Conservation (phyloP, 2,329 filamentous ascomycete species). For the Exophiala spinifera region DNA sequence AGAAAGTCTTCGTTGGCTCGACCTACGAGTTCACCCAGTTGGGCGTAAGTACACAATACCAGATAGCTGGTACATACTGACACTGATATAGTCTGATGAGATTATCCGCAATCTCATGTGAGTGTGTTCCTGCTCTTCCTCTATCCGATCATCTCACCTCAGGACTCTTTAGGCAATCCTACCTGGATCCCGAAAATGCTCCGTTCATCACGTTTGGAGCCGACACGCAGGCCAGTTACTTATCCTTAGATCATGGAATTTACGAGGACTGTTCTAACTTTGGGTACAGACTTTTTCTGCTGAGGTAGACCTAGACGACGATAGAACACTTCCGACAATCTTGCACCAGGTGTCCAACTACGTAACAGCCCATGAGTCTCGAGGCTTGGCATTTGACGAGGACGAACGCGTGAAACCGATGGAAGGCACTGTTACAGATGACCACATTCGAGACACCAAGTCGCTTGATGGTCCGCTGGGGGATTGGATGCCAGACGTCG, state of each 20-base stretch:
- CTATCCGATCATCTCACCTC: neutral
- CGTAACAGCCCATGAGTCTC: conserved; percentile 15
- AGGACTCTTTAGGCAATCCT: conserved; percentile 12
- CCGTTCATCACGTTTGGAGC: conserved; percentile 21
- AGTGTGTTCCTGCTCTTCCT: neutral
- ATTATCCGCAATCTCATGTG: conserved; percentile 19
- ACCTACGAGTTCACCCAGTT: conserved; percentile 15
- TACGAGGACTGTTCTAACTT: conserved; percentile 7
- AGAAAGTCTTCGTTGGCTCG: conserved; percentile 19
- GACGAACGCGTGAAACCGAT: conserved; percentile 18
- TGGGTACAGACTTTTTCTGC: conserved; percentile 16
- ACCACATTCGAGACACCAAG: conserved; percentile 13
- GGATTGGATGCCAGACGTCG: conserved; percentile 21
- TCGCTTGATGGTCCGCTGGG: conserved; percentile 14
- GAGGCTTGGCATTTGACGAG: conserved; percentile 12
- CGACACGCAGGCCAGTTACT: no score
- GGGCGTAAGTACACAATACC: conserved; percentile 11
- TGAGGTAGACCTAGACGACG: conserved; percentile 19
- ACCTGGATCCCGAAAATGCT: conserved; percentile 13
- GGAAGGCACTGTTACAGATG: conserved; percentile 16
- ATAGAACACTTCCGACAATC: conserved; percentile 12
- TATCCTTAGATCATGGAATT: no score
- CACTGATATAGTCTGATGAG: conserved; percentile 10
- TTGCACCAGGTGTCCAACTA: conserved; percentile 16
- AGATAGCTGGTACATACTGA: conserved; percentile 3